Evolutionary conservation across 2,329 filamentous ascomycete genomes (phyloP), one percentile per base, ranked within the genome.

Genomic region (Botrytis byssoidea): DNA sequence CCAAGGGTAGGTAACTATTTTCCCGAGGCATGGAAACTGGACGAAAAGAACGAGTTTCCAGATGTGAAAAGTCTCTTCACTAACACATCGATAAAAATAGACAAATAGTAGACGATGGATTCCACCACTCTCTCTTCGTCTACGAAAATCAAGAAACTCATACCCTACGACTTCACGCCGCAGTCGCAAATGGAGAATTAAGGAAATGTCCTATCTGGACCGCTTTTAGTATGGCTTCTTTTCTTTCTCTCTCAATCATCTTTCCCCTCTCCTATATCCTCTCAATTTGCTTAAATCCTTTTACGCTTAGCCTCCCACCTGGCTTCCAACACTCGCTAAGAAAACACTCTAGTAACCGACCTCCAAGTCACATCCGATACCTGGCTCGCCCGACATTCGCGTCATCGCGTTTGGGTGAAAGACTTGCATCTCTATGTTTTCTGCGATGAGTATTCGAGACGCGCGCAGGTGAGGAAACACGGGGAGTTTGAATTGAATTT

Each of bases 191-290:
- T n/a, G 88, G 88, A 3, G 85, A 86, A 70, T 78, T 89, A 68
- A 83, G 82, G 44, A 83, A 83, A 69, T 89, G 87, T 77, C 89
- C 89, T 1, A 84, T 91, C 14, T 91, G 89, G 89, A 91, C 89
- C 3, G 88, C 89, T 3, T 91, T 91, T 77, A 82, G 88, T 90
- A 82, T 7, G 42, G 57, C 16, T 35, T 46, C n/a, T 4, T 25
- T 57, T 67, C 42, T 12, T 42, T 37, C 5, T 9, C n/a, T 14
- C 70, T 37, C 20, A 72, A 72, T 40, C 25, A 6, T 4, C 12
- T 60, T 44, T 46, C 7, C 6, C 5, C 16, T 29, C 16, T 22
- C 14, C 25, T 4, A 22, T 10, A 29, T 12, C n/a, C 9, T 40
- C 10, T 35, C 4, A 29, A 1, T 20, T 12, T 18, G 4, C 16